Conservation (phyloP, 192 early-diverging fungal species). For the Entomortierella chlamydospora region DNA sequence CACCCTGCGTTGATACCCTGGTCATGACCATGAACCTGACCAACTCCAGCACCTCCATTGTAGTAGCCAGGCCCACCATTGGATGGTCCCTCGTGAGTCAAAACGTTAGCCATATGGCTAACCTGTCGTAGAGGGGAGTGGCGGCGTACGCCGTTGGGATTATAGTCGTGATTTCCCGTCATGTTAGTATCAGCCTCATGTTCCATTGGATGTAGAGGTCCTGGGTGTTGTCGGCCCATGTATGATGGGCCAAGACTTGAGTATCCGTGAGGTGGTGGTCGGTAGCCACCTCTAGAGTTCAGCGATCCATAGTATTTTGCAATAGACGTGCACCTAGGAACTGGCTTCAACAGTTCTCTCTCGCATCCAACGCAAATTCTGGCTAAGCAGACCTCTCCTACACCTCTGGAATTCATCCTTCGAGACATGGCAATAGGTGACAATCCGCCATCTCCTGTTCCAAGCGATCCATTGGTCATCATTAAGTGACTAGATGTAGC, state of each 20-base stretch:
- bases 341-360: slow-evolving; percentile 44
- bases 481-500: slow-evolving; percentile 17
- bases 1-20: slow-evolving; percentile 5
- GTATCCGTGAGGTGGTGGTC: slow-evolving; percentile 16
- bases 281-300: slow-evolving; percentile 6
- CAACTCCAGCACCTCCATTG: not conserved
- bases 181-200: slow-evolving; percentile 6
- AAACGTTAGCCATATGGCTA: slow-evolving; percentile 7
- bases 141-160: slow-evolving; percentile 17
- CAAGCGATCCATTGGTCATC: slow-evolving; percentile 10
- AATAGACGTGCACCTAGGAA: slow-evolving; percentile 40
- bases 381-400: slow-evolving; percentile 46
- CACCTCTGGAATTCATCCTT: slow-evolving; percentile 50
- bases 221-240: slow-evolving; percentile 22
- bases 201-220: slow-evolving; percentile 16
- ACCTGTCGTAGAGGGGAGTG: slow-evolving; percentile 41
- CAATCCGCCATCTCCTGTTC: not conserved
- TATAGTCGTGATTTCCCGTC: slow-evolving; percentile 11
- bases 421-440: slow-evolving; percentile 47
- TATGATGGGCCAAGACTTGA: slow-evolving; percentile 29
- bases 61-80: slow-evolving; percentile 4
- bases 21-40: not conserved
- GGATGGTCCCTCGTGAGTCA: not conserved
- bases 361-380: slow-evolving; percentile 53
- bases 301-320: slow-evolving; percentile 48